A percentile compares a stretch with the other conserved stretches of the same genome.
Conservation (phyloP, 1,139 yeast species). For the Meyerozyma guilliermondii region DNA sequence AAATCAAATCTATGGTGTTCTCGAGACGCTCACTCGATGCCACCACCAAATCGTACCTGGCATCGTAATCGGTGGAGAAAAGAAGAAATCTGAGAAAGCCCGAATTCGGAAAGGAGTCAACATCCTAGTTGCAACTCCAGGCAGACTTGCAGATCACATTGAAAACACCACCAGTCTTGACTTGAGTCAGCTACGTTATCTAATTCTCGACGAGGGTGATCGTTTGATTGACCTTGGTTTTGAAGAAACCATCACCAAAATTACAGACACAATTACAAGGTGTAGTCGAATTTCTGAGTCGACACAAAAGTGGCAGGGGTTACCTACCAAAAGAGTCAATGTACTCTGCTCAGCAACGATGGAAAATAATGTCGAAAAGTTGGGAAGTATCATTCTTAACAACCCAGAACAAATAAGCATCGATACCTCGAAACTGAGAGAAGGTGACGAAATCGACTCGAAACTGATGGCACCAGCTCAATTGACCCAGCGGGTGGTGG, state of each 20-base stretch:
- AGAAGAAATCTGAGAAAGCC: conserved; percentile 89
- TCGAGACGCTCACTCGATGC: conserved; percentile 64
- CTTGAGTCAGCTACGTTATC: conserved; percentile 69
- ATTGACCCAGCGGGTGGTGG: conserved; percentile 66
- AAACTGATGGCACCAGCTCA: conserved; percentile 77
- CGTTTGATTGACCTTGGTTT: conserved; percentile 91
- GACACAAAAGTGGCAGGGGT: conserved; percentile 37
- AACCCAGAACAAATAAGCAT: conserved; percentile 65
- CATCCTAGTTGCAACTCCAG: conserved; percentile 87
- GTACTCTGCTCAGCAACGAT: conserved; percentile 93
- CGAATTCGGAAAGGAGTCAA: conserved; percentile 86
- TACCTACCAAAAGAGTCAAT: conserved; percentile 70
- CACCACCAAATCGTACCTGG: conserved; percentile 88
- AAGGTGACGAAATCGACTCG: neutral
- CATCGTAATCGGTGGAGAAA: conserved; percentile 91
- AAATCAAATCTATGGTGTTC: conserved; percentile 80
- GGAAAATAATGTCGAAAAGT: conserved; percentile 70
- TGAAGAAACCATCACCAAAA: conserved; percentile 83
- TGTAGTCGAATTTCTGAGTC: conserved; percentile 38
- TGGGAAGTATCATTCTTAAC: conserved; percentile 71
- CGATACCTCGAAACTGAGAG: conserved; percentile 14
- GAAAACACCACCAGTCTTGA: conserved; percentile 75
- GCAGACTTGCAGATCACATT: conserved; percentile 86
- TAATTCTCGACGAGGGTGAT: conserved; percentile 93
- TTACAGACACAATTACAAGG: conserved; percentile 54